Percentiles rank a stretch among this genome's conserved stretches.
These are phyloP conservation scores for Phytophthora nicotianae DNA, from an alignment of 352 stramenopile genomes.

Conservation along the genomic window DNA sequence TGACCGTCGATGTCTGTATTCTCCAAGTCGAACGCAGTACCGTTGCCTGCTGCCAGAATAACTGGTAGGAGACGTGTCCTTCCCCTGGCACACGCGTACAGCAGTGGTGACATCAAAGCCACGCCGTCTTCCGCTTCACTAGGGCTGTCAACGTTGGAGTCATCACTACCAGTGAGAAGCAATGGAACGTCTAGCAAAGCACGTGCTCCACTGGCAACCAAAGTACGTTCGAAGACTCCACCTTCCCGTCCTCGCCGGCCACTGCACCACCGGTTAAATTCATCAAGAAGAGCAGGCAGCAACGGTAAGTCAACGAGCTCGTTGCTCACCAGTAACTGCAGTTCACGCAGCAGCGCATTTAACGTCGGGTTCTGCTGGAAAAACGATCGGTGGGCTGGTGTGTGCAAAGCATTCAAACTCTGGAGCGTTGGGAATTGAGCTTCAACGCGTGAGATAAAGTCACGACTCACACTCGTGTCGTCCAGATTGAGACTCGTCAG, in stretches of 20 bases:
- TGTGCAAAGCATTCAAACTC: conserved; percentile 66
- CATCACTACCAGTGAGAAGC: conserved; percentile 17
- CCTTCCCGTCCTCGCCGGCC: background rate
- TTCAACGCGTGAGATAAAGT: conserved; percentile 59
- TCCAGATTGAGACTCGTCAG: conserved; percentile 63
- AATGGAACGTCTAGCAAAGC: conserved; percentile 70
- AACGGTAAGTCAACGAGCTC: conserved; percentile 69
- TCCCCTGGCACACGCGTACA: conserved; percentile 68
- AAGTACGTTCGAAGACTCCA: conserved; percentile 53
- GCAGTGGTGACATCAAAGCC: conserved; percentile 51
- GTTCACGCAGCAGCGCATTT: conserved; percentile 37
- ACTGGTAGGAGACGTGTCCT: conserved; percentile 49
- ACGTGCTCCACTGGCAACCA: conserved; percentile 38
- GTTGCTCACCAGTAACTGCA: conserved; percentile 62
- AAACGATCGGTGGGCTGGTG: conserved; percentile 69
- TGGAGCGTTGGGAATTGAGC: conserved; percentile 65
- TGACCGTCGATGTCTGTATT: conserved; percentile 72
- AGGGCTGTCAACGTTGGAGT: conserved; percentile 3
- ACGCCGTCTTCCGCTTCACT: conserved; percentile 8
- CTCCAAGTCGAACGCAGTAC: conserved; percentile 43
- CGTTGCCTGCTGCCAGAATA: conserved; percentile 39
- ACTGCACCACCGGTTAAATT: conserved; percentile 46
- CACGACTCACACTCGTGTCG: conserved; percentile 60
- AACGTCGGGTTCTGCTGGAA: conserved; percentile 47
- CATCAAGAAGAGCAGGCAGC: conserved; percentile 52